Base-by-base conservation (phyloP, 2,329 filamentous ascomycete species). In the Verticillium nonalfalfae region DNA sequence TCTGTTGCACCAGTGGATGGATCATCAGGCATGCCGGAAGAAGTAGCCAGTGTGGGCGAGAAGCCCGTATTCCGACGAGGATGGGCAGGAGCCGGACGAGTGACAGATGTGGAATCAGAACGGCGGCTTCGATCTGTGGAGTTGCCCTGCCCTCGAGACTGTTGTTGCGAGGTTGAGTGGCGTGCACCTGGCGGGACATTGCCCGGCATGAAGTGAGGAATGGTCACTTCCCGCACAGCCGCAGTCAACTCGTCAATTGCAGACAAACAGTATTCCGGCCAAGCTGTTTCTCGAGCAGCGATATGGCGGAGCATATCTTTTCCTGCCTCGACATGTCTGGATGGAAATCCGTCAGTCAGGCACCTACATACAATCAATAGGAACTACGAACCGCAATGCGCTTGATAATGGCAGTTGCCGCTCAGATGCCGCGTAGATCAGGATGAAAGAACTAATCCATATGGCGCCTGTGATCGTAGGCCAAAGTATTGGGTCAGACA, bases 401-500 rank as follows among this genome's bases (percentile, higher is more conserved):
- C 74, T 73, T 0, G 69, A 61, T 0, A 74, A 62, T 0, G 76
- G 71, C 3, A 81, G 68, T 36, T 81, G 74, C 1, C 73, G 72
- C 62, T 79, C 78, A 63, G 78, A 78, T 0, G 78, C 79, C 4
- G 81, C 81, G 59, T 81, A 80, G 3, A 81, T 76, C 4, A 83
- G 66, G 21, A 83, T 77, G 45, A 83, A 79, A 1, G 78, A 78
- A 61, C 79, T 81, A 65, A 83, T 83, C 81, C 81, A 83, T 0
- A 80, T 73, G 1, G 76, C 77, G 80, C 81, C 83, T 0, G 80
- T 83, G 45, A 81, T 81, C 0, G 79, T 80, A 2, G 80, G 80
- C 79, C 80, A 82, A 0, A 80, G 68, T 31, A 83, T 68, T 0
- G 78, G 75, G 7, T 66, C 59, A 0, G 50, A 56, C 0, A 72